Percentiles rank a stretch among this genome's conserved stretches.
These are phyloP conservation scores for Candida silvicultrix DNA, from an alignment of 805 yeast species.

Conservation along the genomic window DNA sequence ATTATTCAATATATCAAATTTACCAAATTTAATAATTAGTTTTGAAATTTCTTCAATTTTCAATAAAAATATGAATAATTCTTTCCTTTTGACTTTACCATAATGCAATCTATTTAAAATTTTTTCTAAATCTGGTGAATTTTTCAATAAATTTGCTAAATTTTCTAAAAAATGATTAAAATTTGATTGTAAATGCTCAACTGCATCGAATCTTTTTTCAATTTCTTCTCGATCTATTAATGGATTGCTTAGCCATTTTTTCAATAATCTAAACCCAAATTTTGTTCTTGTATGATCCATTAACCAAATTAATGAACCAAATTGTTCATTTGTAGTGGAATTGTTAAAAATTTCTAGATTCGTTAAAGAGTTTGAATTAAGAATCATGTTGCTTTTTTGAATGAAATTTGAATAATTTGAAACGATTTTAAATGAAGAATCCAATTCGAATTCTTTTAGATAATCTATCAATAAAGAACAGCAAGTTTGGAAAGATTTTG, in stretches of 20 bases:
- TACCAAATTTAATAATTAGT: slow-evolving; percentile 22
- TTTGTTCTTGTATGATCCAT: slow-evolving; percentile 75
- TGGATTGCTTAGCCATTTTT: slow-evolving; percentile 74
- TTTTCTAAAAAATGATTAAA: slow-evolving; percentile 33
- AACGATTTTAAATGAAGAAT: slow-evolving; percentile 44
- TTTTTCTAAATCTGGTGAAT: slow-evolving; percentile 52
- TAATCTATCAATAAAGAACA: slow-evolving; percentile 45
- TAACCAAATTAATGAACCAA: slow-evolving; percentile 76
- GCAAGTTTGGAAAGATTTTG: slow-evolving; percentile 27
- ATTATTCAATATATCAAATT: slow-evolving; percentile 17
- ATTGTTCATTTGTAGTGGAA: slow-evolving; percentile 43
- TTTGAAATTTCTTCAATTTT: slow-evolving; percentile 29
- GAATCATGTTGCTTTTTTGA: slow-evolving; percentile 40
- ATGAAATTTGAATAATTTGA: slow-evolving; percentile 49
- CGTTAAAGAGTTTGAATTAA: slow-evolving; percentile 59
- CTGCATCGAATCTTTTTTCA: slow-evolving; percentile 56
- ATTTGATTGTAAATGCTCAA: slow-evolving; percentile 37
- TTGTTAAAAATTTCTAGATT: slow-evolving; percentile 74
- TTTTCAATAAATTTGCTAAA: slow-evolving; percentile 26
- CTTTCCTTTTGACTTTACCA: slow-evolving; percentile 50
- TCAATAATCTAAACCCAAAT: slow-evolving; percentile 64
- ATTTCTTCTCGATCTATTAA: slow-evolving; percentile 48
- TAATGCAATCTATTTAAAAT: slow-evolving; percentile 55
- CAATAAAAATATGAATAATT: slow-evolving; percentile 47
- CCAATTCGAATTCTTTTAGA: slow-evolving; percentile 57